These are phyloP conservation scores for Beta corolliflora DNA, from an alignment of 179 eudicot species.

Conservation along the genomic window DNA sequence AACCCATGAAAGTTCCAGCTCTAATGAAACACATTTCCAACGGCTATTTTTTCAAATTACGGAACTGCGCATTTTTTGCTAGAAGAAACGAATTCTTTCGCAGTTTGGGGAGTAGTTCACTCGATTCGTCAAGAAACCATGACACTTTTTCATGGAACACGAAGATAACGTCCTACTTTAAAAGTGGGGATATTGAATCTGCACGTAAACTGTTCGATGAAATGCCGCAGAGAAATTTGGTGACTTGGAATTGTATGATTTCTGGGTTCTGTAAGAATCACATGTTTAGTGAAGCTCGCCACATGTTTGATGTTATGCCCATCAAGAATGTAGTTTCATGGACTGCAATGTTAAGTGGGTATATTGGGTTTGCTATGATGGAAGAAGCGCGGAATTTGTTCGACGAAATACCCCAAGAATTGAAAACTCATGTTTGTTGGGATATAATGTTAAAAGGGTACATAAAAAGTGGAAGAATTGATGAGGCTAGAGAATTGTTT, in stretches of 20 bases:
- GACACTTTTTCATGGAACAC: slow-evolving; percentile 44
- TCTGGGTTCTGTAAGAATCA: slow-evolving; percentile 58
- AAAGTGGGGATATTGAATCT: slow-evolving; percentile 38
- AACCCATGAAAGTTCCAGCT: slow-evolving; percentile 10
- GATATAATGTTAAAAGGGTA: slow-evolving; percentile 65
- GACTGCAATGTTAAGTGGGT: slow-evolving; percentile 76
- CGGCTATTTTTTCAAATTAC: slow-evolving; percentile 5
- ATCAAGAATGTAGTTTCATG: slow-evolving; percentile 57
- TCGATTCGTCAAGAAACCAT: slow-evolving; percentile 5
- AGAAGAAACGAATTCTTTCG: slow-evolving; percentile 13
- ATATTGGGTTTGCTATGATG: slow-evolving; percentile 47
- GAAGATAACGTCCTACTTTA: slow-evolving; percentile 42
- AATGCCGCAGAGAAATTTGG: slow-evolving; percentile 65
- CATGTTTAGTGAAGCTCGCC: slow-evolving; percentile 49
- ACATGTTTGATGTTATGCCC: slow-evolving; percentile 59
- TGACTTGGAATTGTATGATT: slow-evolving; percentile 71
- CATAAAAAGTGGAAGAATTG: slow-evolving; percentile 40
- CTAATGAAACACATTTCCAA: slow-evolving; percentile 16
- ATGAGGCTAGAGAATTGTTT: slow-evolving; percentile 53
- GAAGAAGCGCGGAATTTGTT: slow-evolving; percentile 51
- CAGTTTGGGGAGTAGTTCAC: not conserved
- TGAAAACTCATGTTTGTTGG: slow-evolving; percentile 62
- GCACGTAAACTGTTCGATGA: slow-evolving; percentile 62
- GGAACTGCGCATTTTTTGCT: not conserved
- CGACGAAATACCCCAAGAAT: slow-evolving; percentile 35